These are phyloP conservation scores for Globisporangium spinosum DNA, from an alignment of 352 stramenopile genomes.

Conservation along the genomic window DNA sequence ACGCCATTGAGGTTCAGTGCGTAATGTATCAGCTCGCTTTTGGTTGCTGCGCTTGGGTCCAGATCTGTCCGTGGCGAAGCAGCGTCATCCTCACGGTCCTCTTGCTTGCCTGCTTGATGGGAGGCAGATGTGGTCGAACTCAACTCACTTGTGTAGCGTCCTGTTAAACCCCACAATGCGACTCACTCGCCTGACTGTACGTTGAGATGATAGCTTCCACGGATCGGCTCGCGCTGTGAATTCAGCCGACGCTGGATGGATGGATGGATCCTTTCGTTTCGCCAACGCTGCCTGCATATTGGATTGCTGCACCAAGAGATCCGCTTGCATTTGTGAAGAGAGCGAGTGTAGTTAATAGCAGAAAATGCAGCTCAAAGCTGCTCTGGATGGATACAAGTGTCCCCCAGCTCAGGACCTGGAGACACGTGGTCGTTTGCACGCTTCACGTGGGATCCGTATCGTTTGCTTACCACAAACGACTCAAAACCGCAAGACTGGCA, in stretches of 20 bases:
- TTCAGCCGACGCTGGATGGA: background rate
- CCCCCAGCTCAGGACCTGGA: background rate
- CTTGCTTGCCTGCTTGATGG: no score
- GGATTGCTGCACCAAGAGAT: background rate
- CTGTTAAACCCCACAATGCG: background rate
- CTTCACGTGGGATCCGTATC: background rate
- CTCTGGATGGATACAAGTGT: background rate
- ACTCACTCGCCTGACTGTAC: background rate
- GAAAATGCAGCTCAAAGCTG: background rate
- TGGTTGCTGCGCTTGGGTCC: background rate
- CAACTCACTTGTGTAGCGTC: background rate
- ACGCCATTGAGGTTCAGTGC: background rate
- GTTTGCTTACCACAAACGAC: background rate
- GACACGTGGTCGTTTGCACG: background rate
- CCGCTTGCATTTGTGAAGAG: background rate
- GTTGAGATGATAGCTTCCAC: background rate
- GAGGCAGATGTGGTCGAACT: no score
- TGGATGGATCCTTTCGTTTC: background rate
- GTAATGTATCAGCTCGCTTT: background rate
- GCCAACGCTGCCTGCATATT: background rate
- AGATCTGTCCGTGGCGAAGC: background rate
- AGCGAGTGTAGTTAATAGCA: background rate
- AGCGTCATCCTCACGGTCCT: background rate
- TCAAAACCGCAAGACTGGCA: background rate
- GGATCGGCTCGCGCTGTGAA: background rate